Evolutionary conservation across 2,329 filamentous ascomycete species (phyloP), one percentile per base, ranked within the genome.

Genomic region (Leptographium procerum): DNA sequence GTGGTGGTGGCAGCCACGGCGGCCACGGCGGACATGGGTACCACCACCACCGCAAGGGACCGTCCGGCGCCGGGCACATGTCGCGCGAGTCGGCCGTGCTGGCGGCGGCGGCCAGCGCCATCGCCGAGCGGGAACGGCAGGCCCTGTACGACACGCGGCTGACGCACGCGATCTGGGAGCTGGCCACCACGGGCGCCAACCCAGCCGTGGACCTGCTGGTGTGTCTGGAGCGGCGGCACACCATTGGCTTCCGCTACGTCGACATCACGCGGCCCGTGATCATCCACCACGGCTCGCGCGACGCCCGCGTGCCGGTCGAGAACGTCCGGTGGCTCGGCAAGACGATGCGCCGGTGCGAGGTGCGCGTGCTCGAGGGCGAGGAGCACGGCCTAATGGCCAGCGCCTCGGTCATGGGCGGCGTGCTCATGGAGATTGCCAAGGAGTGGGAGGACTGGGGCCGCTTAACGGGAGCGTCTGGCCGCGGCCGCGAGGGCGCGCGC

Each of bases 301-400:
- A 99, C 67, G 91, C 87, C 8, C 83, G 94, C 28, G 94, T 99
- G 1, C 94, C 94, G 0, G 87, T 96, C 16, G 94, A 96, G 59
- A 99, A 99, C 67, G 90, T 96, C 26, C 82, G 87, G 64, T 99
- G 94, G 94, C 79, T 99, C 9, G 91, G 91, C 60, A 91, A 91
- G 71, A 88, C 88, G 48, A 97, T 99, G 91, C 84, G 88, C 33
- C 80, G 89, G 53, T 97, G 92, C 70, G 94, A 97, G 70, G 89
- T 99, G 16, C 79, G 92, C 6, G 84, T 97, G 6, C 77, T 99
- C 3, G 88, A 95, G 64, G 90, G 89, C 7, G 92, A 99, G 70
- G 90, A 91, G 3, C 94, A 99, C 68, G 92, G 94, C 0, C 75
- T 99, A 28, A 99, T 99, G 94, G 94, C 94, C 1, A 95, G 87